These are phyloP conservation scores for Daldinia bambusicola DNA, from an alignment of 495 filamentous ascomycete species.

Conservation along the genomic window DNA sequence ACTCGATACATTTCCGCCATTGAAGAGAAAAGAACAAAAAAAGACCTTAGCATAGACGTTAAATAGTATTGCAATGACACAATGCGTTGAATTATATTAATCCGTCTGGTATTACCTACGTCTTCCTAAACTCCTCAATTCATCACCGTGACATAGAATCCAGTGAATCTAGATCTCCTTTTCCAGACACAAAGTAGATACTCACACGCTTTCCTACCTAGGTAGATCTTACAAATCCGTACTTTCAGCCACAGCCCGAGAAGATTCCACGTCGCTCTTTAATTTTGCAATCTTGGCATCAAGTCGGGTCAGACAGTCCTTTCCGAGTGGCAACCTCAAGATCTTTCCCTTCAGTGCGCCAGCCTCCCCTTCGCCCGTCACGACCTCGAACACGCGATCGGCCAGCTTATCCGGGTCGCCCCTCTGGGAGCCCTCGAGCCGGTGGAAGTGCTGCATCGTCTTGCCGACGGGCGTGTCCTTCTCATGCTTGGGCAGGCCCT, in stretches of 20 bases:
- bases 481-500: constrained; percentile 3
- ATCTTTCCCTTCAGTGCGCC: constrained; percentile 5
- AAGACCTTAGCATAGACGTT: too few relatives aligned
- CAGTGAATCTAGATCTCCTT: too few relatives aligned
- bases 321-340: not conserved
- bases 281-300: constrained; percentile 1
- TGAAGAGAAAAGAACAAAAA: too few relatives aligned
- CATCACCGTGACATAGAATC: too few relatives aligned
- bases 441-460: not conserved
- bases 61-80: too few relatives aligned
- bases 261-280: not conserved
- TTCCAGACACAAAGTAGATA: too few relatives aligned
- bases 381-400: constrained; percentile 4
- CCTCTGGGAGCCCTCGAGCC: not conserved
- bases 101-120: too few relatives aligned
- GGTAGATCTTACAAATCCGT: not conserved
- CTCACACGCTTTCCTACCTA: too few relatives aligned
- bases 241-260: not conserved
- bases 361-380: not conserved
- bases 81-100: too few relatives aligned
- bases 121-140: too few relatives aligned
- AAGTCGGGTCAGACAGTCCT: not conserved
- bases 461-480: not conserved
- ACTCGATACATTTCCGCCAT: too few relatives aligned
- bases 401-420: constrained; percentile 1